Evolutionary conservation across 768 basidiomycete genomes (phyloP), one percentile per base, ranked within the genome.

Genomic region (Kwoniella shandongensis): DNA sequence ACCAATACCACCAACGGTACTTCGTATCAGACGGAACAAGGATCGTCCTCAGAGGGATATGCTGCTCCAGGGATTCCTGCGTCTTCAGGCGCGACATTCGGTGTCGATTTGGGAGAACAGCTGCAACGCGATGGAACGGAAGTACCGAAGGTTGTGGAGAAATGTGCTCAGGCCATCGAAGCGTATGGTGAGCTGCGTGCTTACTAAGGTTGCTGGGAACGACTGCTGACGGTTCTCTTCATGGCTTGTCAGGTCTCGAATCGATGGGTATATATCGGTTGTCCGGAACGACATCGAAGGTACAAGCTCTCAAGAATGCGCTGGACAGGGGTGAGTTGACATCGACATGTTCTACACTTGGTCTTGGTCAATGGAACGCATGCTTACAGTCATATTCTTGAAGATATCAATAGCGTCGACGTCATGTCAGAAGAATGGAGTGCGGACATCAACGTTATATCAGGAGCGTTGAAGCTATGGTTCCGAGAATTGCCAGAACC

Each of bases 391-490:
- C n/a, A n/a, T n/a, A n/a, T n/a, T 20, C 15, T 15, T 35, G 22
- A 62, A 86, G 94, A 97, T 75, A 77, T 97, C 44, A 89, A 96
- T 17, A 81, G 85, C 1, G 88, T 92, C 32, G 87, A 98, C 77
- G 80, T 99, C 49, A 85, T 91, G 72, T 81, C 86, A 5, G 84
- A 88, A 3, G 94, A 98, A 74, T 92, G 92, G 89, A 84, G 88
- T 30, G 82, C 85, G 17, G 96, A 99, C 74, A 92, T 98, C 78
- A 97, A 94, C 79, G 91, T 89, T 59, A 88, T 98, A 49, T 83
- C 96, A n/a, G 89, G 91, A 54, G 89, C 87, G 22, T 80, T 97
- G 61, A 99, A 99, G 78, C 81, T 92, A 68, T 99, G 96, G 93
- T 81, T 99, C 69, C 83, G 96, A 62, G 96, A 99, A 72, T 81